These are phyloP conservation scores for Cryptococcus wingfieldii DNA, from an alignment of 1,284 basidiomycete species.

Conservation along the genomic window DNA sequence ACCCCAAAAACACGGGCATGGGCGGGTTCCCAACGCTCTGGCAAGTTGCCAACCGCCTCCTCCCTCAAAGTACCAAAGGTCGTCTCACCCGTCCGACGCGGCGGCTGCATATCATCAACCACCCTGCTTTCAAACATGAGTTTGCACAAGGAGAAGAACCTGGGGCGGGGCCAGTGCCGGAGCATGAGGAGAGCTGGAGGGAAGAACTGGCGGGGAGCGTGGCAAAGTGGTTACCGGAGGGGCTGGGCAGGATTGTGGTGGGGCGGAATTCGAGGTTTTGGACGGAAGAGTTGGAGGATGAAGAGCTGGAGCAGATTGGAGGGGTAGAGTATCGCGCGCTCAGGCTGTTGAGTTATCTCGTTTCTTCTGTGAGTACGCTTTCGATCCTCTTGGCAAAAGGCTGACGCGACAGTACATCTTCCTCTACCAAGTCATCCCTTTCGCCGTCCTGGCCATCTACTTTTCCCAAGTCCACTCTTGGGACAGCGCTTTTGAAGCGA, in stretches of 20 bases:
- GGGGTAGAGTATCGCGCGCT: conserved; percentile 39
- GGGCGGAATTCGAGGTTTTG: conserved; percentile 38
- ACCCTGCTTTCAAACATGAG: conserved; percentile 6
- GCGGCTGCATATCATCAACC: conserved; percentile 4
- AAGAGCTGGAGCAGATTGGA: conserved; percentile 35
- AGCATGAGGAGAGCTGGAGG: conserved; percentile 18
- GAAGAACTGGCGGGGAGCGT: conserved; percentile 13
- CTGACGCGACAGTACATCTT: conserved; percentile 25
- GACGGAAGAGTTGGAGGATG: conserved; percentile 37
- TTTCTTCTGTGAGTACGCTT: conserved; percentile 20
- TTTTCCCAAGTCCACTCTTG: conserved; percentile 20
- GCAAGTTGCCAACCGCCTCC: conserved; percentile 9
- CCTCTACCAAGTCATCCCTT: conserved; percentile 30
- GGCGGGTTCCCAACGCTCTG: conserved; percentile 27
- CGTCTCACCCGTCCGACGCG: conserved; percentile 9
- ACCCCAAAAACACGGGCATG: conserved; percentile 18
- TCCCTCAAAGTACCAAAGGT: conserved; percentile 10
- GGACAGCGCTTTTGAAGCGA: conserved; percentile 19
- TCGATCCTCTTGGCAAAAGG: not conserved
- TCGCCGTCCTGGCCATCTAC: conserved; percentile 35
- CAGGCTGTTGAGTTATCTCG: conserved; percentile 24
- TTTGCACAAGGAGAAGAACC: not conserved
- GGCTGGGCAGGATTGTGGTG: conserved; percentile 25
- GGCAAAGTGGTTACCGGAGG: conserved; percentile 34
- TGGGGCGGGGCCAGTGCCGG: not conserved